Conservation (phyloP, 2,329 filamentous ascomycete species). For the Fusarium algeriense region DNA sequence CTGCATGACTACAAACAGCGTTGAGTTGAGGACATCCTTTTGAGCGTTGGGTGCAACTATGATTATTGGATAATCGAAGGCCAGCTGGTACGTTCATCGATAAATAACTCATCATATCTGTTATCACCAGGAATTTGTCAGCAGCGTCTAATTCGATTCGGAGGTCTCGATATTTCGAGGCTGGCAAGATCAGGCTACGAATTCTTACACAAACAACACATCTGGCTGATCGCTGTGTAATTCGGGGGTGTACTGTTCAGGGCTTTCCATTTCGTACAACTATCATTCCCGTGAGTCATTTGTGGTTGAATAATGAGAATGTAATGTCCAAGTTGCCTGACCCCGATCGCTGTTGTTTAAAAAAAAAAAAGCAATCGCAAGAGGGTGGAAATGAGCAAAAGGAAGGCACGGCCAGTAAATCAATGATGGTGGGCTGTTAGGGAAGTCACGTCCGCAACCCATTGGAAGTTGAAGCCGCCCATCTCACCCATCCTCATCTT, state of each 20-base stretch:
- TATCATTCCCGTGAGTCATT: background rate
- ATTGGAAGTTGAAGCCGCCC: background rate
- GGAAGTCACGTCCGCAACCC: background rate
- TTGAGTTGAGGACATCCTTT: background rate
- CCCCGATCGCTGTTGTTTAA: too few relatives aligned
- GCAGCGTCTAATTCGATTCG: background rate
- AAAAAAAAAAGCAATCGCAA: background rate
- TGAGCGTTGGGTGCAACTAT: too few relatives aligned
- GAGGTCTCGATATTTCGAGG: background rate
- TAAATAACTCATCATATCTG: too few relatives aligned
- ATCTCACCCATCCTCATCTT: background rate
- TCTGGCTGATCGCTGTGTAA: background rate
- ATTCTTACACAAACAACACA: background rate
- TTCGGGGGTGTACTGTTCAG: background rate
- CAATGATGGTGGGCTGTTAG: background rate
- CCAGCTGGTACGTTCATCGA: too few relatives aligned
- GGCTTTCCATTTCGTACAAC: background rate
- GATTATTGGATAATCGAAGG: too few relatives aligned
- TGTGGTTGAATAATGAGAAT: background rate
- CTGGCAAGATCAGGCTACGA: background rate
- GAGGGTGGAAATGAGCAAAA: background rate
- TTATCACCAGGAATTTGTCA: background rate
- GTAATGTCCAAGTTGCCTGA: background rate
- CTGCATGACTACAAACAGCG: background rate
- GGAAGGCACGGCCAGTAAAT: background rate